Percentiles rank a stretch among this genome's conserved stretches.
Evolutionary conservation across 805 yeast species (phyloP).

Genomic region (Candida odintsovae): DNA sequence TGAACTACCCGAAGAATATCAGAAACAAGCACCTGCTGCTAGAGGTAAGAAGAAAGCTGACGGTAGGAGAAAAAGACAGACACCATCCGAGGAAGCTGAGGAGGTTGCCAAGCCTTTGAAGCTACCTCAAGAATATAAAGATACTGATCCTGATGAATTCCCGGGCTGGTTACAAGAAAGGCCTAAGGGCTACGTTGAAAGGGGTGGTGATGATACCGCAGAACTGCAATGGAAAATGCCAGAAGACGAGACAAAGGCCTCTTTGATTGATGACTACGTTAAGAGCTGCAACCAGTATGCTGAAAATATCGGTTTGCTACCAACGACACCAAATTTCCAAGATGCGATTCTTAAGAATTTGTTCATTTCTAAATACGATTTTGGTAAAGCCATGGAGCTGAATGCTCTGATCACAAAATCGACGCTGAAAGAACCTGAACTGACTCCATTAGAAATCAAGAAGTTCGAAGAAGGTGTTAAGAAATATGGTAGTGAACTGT

Average conservation of each 20-base stretch:
- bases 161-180: slow-evolving; percentile 76
- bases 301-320: slow-evolving; percentile 42
- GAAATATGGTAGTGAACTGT: slow-evolving; percentile 71
- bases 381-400: slow-evolving; percentile 39
- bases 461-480: slow-evolving; percentile 72
- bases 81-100: slow-evolving; percentile 16
- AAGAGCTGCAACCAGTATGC: slow-evolving; percentile 54
- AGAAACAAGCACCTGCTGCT: slow-evolving; percentile 9
- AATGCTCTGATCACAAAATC: slow-evolving; percentile 48
- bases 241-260: slow-evolving; percentile 18
- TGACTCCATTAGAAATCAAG: slow-evolving; percentile 54
- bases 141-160: slow-evolving; percentile 37
- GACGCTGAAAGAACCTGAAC: slow-evolving; percentile 69
- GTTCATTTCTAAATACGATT: slow-evolving; percentile 46
- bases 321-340: slow-evolving; percentile 73
- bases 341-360: slow-evolving; percentile 63
- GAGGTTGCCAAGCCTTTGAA: slow-evolving; percentile 23
- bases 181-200: slow-evolving; percentile 76
- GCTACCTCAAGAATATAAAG: slow-evolving; percentile 43
- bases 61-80: slow-evolving; percentile 19
- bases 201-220: slow-evolving; percentile 70
- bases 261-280: slow-evolving; percentile 48
- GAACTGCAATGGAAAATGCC: slow-evolving; percentile 63
- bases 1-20: slow-evolving; percentile 15
- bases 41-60: slow-evolving; percentile 21